Base-by-base conservation (phyloP, 129 eudicot species). In the Flaveria brownii region DNA sequence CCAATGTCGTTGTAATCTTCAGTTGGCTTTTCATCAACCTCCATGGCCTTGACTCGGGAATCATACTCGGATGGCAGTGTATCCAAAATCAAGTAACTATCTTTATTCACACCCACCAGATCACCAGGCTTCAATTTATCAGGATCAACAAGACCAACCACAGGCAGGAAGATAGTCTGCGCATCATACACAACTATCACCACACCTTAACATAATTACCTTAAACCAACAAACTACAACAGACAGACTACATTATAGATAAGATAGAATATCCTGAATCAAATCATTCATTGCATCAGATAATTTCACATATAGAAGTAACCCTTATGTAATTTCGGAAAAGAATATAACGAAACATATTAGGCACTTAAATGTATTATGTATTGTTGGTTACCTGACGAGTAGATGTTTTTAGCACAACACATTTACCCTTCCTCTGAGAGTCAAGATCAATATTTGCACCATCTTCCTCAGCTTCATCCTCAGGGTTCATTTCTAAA, bases 31-130 rank as follows among this genome's bases (percentile, higher is more conserved):
- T 93, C 98, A 79, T 93, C 98, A 77, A 93, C 98, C 77, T 93
- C 97, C 98, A 93, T 90, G 54, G 97, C 97, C 87, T 93, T 93
- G 36, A 93, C 98, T 71, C 97, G 86, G n/a, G 98, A 93, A 68
- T 93, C 98, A 82, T 90, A 93, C 79, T 93, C 97, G 6, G 96
- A 90, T 25, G 98, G 98, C 49, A 93, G 61, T 11, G 98, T 90
- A 72, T 93, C 98, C 51, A 93, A 78, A 54, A 93, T 90, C 75
- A 93, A 81, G 81, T 93, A 93, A 82, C 98, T 93, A 81, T 90
- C 98, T 61, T 93, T 93, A 82, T 93, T 93, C 60, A 93, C 98
- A 67, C 98, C 98, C 63, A 93, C 98, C 83, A 93, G 83, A 78
- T 93, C 98, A 11, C 98, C 98, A 42, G 98, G 98, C 83, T 93